These are phyloP conservation scores for Globisporangium heterothallicum DNA, from an alignment of 352 stramenopile species.

Conservation along the genomic window DNA sequence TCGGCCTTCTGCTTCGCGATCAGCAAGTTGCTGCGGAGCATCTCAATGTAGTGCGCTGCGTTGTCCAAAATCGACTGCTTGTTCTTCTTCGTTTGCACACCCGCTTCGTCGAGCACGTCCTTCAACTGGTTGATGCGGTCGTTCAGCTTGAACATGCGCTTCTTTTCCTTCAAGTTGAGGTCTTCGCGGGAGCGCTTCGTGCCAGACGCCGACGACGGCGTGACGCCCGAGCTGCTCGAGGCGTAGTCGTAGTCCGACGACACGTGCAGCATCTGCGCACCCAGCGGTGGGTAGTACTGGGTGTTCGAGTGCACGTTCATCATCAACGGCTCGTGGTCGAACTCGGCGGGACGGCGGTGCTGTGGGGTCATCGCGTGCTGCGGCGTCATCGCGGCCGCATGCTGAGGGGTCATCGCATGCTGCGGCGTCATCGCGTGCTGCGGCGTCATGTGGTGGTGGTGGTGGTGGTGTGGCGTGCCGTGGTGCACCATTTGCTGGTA, in stretches of 20 bases:
- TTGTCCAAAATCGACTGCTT: constrained; percentile 77
- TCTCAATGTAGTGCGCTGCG: constrained; percentile 60
- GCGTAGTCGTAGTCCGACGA: constrained; percentile 54
- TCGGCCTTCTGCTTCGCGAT: constrained; percentile 60
- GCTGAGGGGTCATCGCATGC: constrained; percentile 28
- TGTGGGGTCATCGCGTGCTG: constrained; percentile 22
- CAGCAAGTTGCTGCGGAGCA: constrained; percentile 53
- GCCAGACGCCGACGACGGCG: constrained; percentile 23
- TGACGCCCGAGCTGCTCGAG: constrained; percentile 28
- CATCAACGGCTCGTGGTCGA: constrained; percentile 54
- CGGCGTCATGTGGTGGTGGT: constrained; percentile 21
- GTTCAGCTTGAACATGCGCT: constrained; percentile 88
- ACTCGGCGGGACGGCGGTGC: constrained; percentile 26
- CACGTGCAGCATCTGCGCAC: constrained; percentile 48
- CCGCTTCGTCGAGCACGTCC: constrained; percentile 50
- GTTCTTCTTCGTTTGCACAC: constrained; percentile 76
- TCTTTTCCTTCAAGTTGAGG: constrained; percentile 84
- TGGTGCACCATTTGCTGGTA: constrained; percentile 50
- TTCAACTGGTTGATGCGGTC: constrained; percentile 81
- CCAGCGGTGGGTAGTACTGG: constrained; percentile 47
- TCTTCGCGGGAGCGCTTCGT: constrained; percentile 72
- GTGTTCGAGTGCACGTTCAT: constrained; percentile 37
- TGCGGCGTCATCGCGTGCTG: constrained; percentile 42
- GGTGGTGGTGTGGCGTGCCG: constrained; percentile 26
- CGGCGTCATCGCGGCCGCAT: constrained; percentile 25